phyloP scores from a whole-genome alignment of 768 basidiomycete species.

The Hygrophoropsis aurantiaca region DNA sequence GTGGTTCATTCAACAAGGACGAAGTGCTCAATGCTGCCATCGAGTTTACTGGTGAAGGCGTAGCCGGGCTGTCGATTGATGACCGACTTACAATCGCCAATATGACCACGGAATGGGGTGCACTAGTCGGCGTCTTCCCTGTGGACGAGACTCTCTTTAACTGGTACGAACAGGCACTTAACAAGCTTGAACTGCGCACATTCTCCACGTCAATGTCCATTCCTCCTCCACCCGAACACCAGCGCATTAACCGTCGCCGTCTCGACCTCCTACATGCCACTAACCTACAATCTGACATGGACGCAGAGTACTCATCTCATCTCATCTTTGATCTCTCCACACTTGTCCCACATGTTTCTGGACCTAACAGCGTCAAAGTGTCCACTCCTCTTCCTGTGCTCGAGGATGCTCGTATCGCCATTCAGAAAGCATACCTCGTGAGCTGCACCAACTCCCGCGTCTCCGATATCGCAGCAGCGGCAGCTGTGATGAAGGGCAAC shows the following conservation, averaged over 20 bases:
- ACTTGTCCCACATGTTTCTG: constrained; percentile 93
- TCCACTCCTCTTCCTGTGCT: constrained; percentile 92
- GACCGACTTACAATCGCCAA: constrained; percentile 97
- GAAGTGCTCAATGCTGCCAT: constrained; percentile 96
- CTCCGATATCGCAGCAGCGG: constrained; percentile 91
- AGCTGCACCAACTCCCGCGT: constrained; percentile 97
- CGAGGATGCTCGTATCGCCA: constrained; percentile 67
- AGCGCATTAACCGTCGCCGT: constrained; percentile 77
- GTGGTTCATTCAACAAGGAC: constrained; percentile 93
- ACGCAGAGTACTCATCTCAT: constrained; percentile 82
- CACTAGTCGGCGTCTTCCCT: constrained; percentile 93
- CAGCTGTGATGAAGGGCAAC: constrained; percentile 80
- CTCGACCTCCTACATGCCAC: constrained; percentile 61
- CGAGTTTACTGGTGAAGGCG: constrained; percentile 92
- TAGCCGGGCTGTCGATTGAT: constrained; percentile 76
- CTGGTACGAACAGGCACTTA: constrained; percentile 82
- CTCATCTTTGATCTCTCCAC: constrained; percentile 91
- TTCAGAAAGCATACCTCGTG: constrained; percentile 97
- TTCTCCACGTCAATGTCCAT: constrained; percentile 63
- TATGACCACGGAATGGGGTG: constrained; percentile 99
- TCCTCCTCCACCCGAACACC: constrained; percentile 76
- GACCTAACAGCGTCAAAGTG: constrained; percentile 96
- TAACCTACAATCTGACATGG: constrained; percentile 66
- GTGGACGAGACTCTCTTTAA: constrained; percentile 76
- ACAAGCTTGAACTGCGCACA: constrained; percentile 72